phyloP scores from a whole-genome alignment of 2,329 filamentous ascomycete genomes.

The Pezicula carpinea region DNA sequence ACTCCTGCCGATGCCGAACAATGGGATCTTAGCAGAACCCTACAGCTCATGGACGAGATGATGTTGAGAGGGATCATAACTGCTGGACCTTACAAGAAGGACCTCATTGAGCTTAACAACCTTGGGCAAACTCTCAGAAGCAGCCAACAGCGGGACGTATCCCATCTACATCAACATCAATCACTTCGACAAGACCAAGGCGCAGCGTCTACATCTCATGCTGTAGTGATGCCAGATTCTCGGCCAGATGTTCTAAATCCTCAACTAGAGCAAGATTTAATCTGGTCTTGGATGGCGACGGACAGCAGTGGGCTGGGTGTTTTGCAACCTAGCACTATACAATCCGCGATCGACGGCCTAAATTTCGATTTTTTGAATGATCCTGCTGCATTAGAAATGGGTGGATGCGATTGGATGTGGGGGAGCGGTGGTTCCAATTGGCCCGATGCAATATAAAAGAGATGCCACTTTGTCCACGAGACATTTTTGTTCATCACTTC shows the following conservation, averaged over 20 bases:
- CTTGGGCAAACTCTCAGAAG: background rate
- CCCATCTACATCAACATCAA: background rate
- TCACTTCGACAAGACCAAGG: background rate
- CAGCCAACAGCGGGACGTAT: background rate
- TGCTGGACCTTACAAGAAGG: background rate
- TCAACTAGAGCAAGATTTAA: background rate
- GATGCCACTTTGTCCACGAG: no score
- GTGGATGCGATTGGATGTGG: slow-evolving; percentile 1
- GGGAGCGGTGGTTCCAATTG: background rate
- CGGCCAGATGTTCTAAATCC: background rate
- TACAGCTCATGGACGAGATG: slow-evolving; percentile 1
- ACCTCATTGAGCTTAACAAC: background rate
- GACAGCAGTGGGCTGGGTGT: background rate
- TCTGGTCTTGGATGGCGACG: slow-evolving; percentile 1
- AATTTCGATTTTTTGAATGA: slow-evolving; percentile 1
- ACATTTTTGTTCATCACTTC: no score
- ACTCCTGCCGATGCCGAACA: background rate
- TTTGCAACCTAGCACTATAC: background rate
- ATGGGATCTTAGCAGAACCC: background rate
- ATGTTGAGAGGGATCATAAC: background rate
- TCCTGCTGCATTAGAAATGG: background rate
- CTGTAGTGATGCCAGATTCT: background rate
- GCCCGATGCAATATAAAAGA: background rate
- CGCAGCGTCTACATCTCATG: background rate
- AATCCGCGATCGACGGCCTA: background rate